Base-by-base conservation (phyloP, 495 filamentous ascomycete species). In the Neurospora sp. region DNA sequence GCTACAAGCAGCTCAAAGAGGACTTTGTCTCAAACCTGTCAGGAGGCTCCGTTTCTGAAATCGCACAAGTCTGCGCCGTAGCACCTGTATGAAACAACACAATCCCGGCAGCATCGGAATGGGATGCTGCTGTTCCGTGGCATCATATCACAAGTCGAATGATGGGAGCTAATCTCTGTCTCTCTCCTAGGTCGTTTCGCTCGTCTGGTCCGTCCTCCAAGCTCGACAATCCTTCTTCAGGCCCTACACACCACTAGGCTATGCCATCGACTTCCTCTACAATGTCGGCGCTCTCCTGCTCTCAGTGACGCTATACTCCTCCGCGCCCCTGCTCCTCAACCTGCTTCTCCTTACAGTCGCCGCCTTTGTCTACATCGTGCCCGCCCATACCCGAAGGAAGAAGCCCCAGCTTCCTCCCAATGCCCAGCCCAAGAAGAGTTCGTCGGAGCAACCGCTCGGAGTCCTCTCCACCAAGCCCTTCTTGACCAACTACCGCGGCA, bases 21-120 rank as follows among this genome's bases (percentile, higher is more conserved):
- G 93, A 93, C 71, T 97, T 97, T 78, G 96, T 99, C 76, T 97
- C 95, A 22, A 92, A 93, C 78, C 89, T 97, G 40, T 89, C 91
- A n/a, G 96, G 96, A 44, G 93, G 95, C 46, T 85, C 87, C 16
- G 90, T 98, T 68, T 78, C 83, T 38, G 96, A 99, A 78, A 95
- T 99, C 83, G 94, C 97, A 76, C 84, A 86, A 73, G 91, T 98
- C 68, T 92, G 91, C 46, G 87, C 91, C 7, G 90, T 96, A 70
- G 93, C 93, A 77, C 90, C 96, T 72, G 96, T 98, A 87, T 77
- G 90, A 81, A 44, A 69, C 38, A 10, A 72, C 74, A 46, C 16
- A n/a, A n/a, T 69, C 39, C 20, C 59, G 31, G 48, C 46, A 65
- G 14, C 12, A 8, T 65, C 53, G 53, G 53, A 65, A 31, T 12